Conservation (phyloP, 2,329 filamentous ascomycete genomes). For the Diaporthe sp. region DNA sequence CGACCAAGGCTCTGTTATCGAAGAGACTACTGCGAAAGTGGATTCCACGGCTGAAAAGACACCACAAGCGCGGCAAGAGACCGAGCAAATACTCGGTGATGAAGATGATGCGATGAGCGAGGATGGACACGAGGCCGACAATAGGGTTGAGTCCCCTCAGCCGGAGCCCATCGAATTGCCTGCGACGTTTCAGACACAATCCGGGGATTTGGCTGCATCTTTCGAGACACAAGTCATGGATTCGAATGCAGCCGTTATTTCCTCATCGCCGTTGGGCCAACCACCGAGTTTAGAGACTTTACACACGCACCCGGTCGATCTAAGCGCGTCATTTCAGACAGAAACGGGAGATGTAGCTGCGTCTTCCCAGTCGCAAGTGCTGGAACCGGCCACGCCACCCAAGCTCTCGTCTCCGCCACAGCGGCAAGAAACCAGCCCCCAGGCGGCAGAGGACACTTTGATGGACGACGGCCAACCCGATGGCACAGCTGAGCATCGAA, state of each 20-base stretch:
- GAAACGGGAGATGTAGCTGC: conserved; percentile 4
- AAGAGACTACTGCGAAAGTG: not conserved
- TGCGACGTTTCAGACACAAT: conserved; percentile 17
- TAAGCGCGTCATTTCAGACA: conserved; percentile 14
- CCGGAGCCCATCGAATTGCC: conserved; percentile 2
- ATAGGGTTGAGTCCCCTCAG: conserved; percentile 1
- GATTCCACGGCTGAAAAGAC: not conserved
- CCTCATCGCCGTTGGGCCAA: not conserved
- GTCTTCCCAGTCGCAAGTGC: conserved; percentile 24
- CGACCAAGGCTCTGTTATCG: not conserved
- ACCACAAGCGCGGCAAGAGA: not conserved
- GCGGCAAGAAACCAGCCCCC: not conserved
- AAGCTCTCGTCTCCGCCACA: conserved; percentile 2
- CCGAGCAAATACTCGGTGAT: not conserved
- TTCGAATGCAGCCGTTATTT: not conserved
- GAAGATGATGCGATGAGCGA: not conserved
- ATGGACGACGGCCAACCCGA: not conserved
- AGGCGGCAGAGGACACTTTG: not conserved
- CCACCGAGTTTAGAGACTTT: not conserved
- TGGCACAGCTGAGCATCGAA: not conserved
- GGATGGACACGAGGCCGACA: not conserved
- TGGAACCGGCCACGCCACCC: not conserved
- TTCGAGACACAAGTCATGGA: conserved; percentile 24
- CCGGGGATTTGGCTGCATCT: conserved; percentile 12
- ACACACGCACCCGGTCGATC: conserved; percentile 20